Percentiles rank a stretch among this genome's conserved stretches.
phyloP scores from a whole-genome alignment of 78 protist species.

The Diacronema lutheri region DNA sequence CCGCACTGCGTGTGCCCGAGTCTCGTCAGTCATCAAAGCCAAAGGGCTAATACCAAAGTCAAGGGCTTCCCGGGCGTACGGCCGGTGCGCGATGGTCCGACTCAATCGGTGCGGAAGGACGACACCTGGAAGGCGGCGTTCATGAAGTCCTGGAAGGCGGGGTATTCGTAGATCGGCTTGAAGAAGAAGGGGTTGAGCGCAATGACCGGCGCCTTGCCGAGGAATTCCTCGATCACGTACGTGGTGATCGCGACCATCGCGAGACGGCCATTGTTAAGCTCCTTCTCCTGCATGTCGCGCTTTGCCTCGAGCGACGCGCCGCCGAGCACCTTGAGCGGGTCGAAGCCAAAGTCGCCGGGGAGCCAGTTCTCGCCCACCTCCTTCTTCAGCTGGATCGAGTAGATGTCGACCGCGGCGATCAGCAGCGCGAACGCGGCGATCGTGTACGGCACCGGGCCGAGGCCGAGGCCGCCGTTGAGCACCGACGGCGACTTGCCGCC shows the following conservation, averaged over 20 bases:
- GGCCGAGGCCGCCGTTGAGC: constrained; percentile 32
- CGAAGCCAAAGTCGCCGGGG: not conserved
- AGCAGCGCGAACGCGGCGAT: not conserved
- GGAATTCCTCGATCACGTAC: not conserved
- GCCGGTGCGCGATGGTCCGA: no score
- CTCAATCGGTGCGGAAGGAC: no score
- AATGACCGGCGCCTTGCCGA: not conserved
- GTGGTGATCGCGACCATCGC: not conserved
- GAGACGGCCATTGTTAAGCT: not conserved
- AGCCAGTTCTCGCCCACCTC: not conserved
- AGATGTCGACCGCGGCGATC: not conserved
- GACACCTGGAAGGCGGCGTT: no score
- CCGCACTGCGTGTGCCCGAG: no score
- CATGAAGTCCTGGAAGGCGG: no score
- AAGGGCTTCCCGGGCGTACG: no score
- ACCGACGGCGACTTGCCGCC: constrained; percentile 13
- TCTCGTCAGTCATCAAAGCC: no score
- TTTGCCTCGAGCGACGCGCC: not conserved
- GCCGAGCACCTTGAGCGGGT: not conserved
- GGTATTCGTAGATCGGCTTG: not conserved
- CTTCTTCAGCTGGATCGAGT: not conserved
- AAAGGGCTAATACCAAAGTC: no score
- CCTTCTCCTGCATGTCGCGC: not conserved
- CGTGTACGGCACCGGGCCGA: not conserved
- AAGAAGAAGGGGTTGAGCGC: not conserved